A percentile compares a stretch with the other conserved stretches of the same genome.
Conservation (phyloP, 2,329 filamentous ascomycete species). For the Exophiala viscosa region DNA sequence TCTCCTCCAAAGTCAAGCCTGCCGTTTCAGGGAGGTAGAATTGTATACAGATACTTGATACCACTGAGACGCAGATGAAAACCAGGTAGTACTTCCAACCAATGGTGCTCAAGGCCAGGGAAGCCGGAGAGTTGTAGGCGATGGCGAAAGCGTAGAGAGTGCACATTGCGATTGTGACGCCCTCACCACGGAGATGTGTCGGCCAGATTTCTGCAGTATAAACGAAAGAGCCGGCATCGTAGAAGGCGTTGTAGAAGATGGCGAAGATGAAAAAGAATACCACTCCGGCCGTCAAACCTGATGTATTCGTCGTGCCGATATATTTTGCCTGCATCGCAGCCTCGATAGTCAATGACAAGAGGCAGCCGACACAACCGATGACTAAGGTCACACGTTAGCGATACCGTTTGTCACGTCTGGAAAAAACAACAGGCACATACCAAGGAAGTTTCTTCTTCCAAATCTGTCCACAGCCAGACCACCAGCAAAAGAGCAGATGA, state of each 20-base stretch:
- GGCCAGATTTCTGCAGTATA: slow-evolving; percentile 11
- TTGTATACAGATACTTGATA: too few relatives aligned
- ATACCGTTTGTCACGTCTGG: neutral
- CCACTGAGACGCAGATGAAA: too few relatives aligned
- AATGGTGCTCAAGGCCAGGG: too few relatives aligned
- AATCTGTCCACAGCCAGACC: slow-evolving; percentile 28
- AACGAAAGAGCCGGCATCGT: neutral
- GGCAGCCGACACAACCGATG: slow-evolving; percentile 36
- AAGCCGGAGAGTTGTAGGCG: too few relatives aligned
- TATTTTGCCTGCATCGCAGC: slow-evolving; percentile 35
- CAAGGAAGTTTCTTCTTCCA: slow-evolving; percentile 5
- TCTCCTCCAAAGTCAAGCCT: too few relatives aligned
- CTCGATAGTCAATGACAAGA: slow-evolving; percentile 35
- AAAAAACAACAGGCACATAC: neutral
- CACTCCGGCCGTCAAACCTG: slow-evolving; percentile 33
- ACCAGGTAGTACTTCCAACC: too few relatives aligned
- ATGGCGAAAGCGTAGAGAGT: too few relatives aligned
- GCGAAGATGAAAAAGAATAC: slow-evolving; percentile 40
- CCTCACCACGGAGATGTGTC: slow-evolving; percentile 9
- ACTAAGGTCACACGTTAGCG: slow-evolving; percentile 27
- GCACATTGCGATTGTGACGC: neutral
- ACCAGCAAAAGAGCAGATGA: slow-evolving; percentile 30
- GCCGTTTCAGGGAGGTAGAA: too few relatives aligned
- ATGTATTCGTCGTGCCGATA: slow-evolving; percentile 33
- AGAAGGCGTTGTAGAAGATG: slow-evolving; percentile 36